These are phyloP conservation scores for Lipomyces japonicus DNA, from an alignment of 805 yeast genomes.

Conservation along the genomic window DNA sequence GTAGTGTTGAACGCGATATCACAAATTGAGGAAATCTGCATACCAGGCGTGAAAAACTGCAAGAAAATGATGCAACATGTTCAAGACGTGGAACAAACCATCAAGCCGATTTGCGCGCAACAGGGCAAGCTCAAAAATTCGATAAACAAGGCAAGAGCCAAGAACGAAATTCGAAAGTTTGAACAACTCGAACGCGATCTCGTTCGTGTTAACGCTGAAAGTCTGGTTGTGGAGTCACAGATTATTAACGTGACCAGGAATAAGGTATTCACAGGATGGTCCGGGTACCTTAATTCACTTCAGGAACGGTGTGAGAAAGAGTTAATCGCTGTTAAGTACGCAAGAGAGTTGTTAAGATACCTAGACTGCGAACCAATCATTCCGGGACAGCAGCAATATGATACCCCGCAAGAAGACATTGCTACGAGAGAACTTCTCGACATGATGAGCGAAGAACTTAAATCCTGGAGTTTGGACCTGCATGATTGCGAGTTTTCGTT, in stretches of 20 bases:
- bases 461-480: conserved; percentile 12
- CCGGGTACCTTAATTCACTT: conserved; percentile 79
- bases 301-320: conserved; percentile 83
- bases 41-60: too few species aligned
- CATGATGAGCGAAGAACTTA: conserved; percentile 15
- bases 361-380: conserved; percentile 45
- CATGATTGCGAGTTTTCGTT: not conserved
- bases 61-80: conserved; percentile 76
- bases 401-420: conserved; percentile 12
- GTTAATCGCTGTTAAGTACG: conserved; percentile 84
- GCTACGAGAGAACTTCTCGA: conserved; percentile 15
- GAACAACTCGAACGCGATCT: conserved; percentile 80
- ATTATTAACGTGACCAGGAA: conserved; percentile 84
- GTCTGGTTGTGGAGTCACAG: conserved; percentile 88
- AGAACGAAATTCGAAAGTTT: conserved; percentile 57
- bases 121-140: conserved; percentile 81
- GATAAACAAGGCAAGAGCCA: conserved; percentile 47
- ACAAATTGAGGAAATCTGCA: conserved; percentile 83
- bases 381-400: conserved; percentile 16
- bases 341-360: conserved; percentile 78
- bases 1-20: conserved; percentile 78
- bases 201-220: conserved; percentile 89
- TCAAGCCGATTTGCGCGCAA: conserved; percentile 79
- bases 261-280: conserved; percentile 77
- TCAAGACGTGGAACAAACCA: conserved; percentile 81